Conservation (phyloP, 2,329 filamentous ascomycete species). For the Penicillium fuscoglaucum region DNA sequence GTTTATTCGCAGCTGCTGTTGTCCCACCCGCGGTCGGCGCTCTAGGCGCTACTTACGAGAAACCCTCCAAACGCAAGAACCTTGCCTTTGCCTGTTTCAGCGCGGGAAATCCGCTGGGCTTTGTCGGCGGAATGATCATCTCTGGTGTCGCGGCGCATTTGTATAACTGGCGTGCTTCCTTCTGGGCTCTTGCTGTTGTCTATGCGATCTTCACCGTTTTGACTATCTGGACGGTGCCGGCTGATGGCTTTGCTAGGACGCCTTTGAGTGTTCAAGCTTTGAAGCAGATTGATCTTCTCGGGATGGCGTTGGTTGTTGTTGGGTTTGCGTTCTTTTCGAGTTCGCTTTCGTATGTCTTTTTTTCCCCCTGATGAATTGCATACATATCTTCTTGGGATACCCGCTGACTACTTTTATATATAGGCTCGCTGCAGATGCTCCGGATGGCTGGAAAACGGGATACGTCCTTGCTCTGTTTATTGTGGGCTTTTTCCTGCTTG, state of each 20-base stretch:
- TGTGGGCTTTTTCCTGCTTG: conserved; percentile 58
- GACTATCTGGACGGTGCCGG: conserved; percentile 63
- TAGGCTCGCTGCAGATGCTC: conserved; percentile 54
- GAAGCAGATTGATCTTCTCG: conserved; percentile 61
- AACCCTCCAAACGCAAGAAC: conserved; percentile 63
- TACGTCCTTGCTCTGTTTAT: conserved; percentile 65
- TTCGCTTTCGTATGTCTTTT: conserved; percentile 55
- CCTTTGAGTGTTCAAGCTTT: conserved; percentile 49
- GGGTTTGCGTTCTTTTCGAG: conserved; percentile 67
- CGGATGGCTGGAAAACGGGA: conserved; percentile 61
- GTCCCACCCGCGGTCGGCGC: conserved; percentile 66
- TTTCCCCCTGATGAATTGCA: background rate
- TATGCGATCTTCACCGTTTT: conserved; percentile 61
- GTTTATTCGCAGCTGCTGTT: conserved; percentile 63
- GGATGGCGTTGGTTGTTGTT: conserved; percentile 61
- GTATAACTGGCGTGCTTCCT: conserved; percentile 64
- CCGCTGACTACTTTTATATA: conserved; percentile 17
- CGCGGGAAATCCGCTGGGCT: conserved; percentile 59
- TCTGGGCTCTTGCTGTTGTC: conserved; percentile 63
- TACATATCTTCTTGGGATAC: background rate
- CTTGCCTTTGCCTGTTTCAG: conserved; percentile 64
- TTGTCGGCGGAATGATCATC: conserved; percentile 59
- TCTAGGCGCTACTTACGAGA: conserved; percentile 63
- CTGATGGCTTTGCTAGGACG: conserved; percentile 51
- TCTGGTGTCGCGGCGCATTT: conserved; percentile 62